Evolutionary conservation across 164 flowering plant genomes (phyloP).

Genomic region (Saururus chinensis): DNA sequence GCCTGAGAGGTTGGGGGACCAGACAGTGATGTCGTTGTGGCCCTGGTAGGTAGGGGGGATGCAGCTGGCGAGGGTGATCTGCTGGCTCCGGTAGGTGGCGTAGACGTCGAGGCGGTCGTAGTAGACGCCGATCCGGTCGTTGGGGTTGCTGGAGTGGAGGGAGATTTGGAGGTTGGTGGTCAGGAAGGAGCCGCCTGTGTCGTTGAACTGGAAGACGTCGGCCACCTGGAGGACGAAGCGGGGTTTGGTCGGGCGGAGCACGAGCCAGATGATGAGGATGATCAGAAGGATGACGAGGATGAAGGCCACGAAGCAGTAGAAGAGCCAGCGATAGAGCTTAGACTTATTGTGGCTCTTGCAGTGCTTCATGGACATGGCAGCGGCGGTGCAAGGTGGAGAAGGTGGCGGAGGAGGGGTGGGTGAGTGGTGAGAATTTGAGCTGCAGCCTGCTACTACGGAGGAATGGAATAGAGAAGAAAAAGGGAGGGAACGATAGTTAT

Average conservation of each 20-base stretch:
- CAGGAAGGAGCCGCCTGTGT: slow-evolving; percentile 4
- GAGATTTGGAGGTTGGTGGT: slow-evolving; percentile 7
- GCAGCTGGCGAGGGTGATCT: slow-evolving; percentile 6
- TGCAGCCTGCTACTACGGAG: too few species aligned
- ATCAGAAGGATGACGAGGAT: slow-evolving; percentile 2
- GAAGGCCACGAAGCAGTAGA: slow-evolving; percentile 1
- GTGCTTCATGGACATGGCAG: slow-evolving; percentile 3
- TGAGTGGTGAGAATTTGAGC: background rate
- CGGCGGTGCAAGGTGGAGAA: background rate
- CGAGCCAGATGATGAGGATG: slow-evolving; percentile 5
- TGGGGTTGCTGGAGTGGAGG: slow-evolving; percentile 10
- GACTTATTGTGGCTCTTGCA: slow-evolving; percentile 5
- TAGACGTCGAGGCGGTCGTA: slow-evolving; percentile 9
- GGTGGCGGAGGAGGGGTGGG: background rate
- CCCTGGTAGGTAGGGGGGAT: slow-evolving; percentile 7
- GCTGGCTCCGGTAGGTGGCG: slow-evolving; percentile 12
- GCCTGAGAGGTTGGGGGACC: slow-evolving; percentile 10
- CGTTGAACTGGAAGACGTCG: slow-evolving; percentile 10
- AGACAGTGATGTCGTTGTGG: slow-evolving; percentile 7
- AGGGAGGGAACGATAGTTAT: too few species aligned
- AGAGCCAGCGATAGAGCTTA: slow-evolving; percentile 5
- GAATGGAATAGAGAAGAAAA: too few species aligned
- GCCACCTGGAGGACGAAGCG: slow-evolving; percentile 11
- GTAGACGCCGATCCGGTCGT: slow-evolving; percentile 15
- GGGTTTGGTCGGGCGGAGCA: slow-evolving; percentile 13